These are phyloP conservation scores for Tagetes patula DNA, from an alignment of 129 eudicot species.

Conservation along the genomic window DNA sequence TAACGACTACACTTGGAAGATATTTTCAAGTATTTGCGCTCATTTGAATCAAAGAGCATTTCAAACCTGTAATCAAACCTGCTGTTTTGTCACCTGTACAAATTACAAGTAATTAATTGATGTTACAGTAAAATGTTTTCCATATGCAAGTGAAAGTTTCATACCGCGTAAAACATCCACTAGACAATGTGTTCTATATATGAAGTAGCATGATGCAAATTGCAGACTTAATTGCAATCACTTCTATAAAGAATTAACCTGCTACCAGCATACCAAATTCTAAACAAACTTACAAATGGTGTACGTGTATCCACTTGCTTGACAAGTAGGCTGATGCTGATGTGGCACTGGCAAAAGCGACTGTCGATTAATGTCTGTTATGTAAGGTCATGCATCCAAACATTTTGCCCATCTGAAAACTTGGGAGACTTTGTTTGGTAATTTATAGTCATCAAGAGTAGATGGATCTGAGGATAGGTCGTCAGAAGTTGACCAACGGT, in stretches of 20 bases:
- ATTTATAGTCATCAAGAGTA: constrained; percentile 54
- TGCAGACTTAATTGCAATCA: background rate
- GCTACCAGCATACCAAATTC: background rate
- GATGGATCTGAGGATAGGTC: constrained; percentile 59
- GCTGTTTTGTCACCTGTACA: too few species aligned
- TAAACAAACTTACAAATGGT: constrained; percentile 17
- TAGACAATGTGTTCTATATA: background rate
- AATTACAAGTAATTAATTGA: too few species aligned
- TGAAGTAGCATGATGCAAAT: background rate
- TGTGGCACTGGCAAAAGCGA: constrained; percentile 14
- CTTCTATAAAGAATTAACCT: background rate
- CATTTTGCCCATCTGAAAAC: constrained; percentile 74
- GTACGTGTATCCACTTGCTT: constrained; percentile 28
- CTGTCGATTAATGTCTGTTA: background rate
- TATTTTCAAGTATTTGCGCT: too few species aligned
- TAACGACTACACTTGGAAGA: too few species aligned
- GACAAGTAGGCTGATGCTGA: constrained; percentile 14
- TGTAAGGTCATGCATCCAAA: constrained; percentile 45
- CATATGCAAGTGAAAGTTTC: too few species aligned
- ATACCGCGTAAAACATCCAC: background rate
- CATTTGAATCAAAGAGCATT: too few species aligned
- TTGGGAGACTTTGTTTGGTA: constrained; percentile 56
- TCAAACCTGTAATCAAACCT: too few species aligned
- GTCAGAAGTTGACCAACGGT: constrained; percentile 72
- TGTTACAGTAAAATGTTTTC: too few species aligned